Percentiles rank a stretch among this genome's conserved stretches.
Evolutionary conservation across 305 asterid genomes (phyloP).

Genomic region (Solanum hybrid): DNA sequence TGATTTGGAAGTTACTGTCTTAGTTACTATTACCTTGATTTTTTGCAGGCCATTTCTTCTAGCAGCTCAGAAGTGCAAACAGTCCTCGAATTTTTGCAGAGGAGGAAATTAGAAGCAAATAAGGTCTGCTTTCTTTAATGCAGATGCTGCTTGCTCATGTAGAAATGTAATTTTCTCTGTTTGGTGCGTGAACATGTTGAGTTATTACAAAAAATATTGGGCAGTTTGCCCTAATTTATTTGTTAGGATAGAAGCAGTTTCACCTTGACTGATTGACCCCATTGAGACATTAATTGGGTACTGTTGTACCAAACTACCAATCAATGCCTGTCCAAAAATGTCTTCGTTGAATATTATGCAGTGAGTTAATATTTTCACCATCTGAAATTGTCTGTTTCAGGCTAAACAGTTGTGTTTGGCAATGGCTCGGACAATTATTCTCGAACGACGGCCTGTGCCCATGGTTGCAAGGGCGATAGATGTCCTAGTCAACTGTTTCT

Average conservation of each 20-base stretch:
- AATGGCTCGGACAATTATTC: slow-evolving; percentile 49
- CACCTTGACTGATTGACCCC: neutral
- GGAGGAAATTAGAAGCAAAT: slow-evolving; percentile 78
- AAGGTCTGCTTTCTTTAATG: slow-evolving; percentile 39
- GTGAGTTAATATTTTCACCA: neutral
- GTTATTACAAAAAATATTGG: neutral
- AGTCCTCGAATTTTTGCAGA: slow-evolving; percentile 78
- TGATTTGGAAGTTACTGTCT: slow-evolving; percentile 1
- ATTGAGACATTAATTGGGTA: neutral
- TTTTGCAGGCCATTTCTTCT: slow-evolving; percentile 78
- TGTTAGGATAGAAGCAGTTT: neutral
- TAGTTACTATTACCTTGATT: slow-evolving; percentile 3
- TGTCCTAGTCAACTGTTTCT: slow-evolving; percentile 54
- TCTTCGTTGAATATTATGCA: slow-evolving; percentile 2
- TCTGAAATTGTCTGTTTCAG: slow-evolving; percentile 31
- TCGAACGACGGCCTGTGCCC: slow-evolving; percentile 82
- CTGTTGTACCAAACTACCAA: neutral
- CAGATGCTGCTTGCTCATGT: neutral
- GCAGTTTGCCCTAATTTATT: neutral
- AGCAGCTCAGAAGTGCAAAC: slow-evolving; percentile 82
- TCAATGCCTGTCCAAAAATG: neutral
- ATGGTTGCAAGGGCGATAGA: slow-evolving; percentile 63
- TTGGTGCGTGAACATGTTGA: neutral
- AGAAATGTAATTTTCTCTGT: neutral
- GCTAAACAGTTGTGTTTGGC: slow-evolving; percentile 74